Conservation (phyloP, 106 monocot species). For the Dendrobium chrysotoxum region DNA sequence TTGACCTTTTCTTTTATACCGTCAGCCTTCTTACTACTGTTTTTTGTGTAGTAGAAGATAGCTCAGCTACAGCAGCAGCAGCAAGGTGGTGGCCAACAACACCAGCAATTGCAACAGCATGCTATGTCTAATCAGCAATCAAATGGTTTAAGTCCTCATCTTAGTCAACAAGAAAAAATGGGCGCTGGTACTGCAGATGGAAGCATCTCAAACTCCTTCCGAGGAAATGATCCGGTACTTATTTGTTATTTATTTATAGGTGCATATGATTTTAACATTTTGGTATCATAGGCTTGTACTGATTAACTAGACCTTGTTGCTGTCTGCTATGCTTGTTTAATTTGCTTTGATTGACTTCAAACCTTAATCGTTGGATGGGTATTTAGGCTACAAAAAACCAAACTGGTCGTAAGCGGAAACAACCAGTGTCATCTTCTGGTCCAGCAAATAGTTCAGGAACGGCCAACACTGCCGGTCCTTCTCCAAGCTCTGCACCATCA, state of each 20-base stretch:
- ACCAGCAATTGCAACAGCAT: conserved; percentile 5
- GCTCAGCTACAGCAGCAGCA: conserved; percentile 25
- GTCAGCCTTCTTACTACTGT: background rate
- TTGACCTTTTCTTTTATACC: background rate
- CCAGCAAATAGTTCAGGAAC: conserved; percentile 90
- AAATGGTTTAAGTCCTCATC: background rate
- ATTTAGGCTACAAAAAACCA: conserved; percentile 57
- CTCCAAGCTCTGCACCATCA: conserved; percentile 77
- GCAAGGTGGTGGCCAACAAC: conserved; percentile 1
- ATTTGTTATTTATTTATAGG: background rate
- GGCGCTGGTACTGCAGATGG: background rate
- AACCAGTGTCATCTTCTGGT: conserved; percentile 67
- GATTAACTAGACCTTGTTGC: background rate
- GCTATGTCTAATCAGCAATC: conserved; percentile 6
- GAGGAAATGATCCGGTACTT: conserved; percentile 10
- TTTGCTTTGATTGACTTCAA: background rate
- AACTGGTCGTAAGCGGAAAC: conserved; percentile 72
- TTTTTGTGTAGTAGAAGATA: conserved; percentile 11
- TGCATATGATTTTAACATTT: background rate
- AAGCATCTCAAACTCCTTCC: conserved; percentile 11
- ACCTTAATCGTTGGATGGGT: background rate
- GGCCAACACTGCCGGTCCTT: conserved; percentile 73
- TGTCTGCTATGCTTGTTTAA: background rate
- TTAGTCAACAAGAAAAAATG: conserved; percentile 1
- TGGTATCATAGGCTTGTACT: background rate